Percentiles rank a stretch among this genome's conserved stretches.
phyloP scores from a whole-genome alignment of 495 filamentous ascomycete species.

The Hypoxylon intermedium region DNA sequence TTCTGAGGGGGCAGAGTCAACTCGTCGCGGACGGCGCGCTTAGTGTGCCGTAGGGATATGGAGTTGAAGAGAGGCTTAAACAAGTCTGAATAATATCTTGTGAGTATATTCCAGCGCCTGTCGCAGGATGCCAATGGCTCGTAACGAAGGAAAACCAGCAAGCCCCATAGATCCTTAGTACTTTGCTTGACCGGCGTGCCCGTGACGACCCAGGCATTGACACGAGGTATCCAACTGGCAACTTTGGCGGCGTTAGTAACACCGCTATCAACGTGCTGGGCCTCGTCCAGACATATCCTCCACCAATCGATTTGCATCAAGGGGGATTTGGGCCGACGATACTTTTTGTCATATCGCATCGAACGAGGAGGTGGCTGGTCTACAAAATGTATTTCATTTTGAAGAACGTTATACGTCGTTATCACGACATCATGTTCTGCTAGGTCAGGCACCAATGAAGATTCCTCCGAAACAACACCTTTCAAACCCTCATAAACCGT shows the following conservation, averaged over 20 bases:
- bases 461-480: constrained; percentile 39
- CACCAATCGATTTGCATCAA: constrained; percentile 85
- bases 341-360: constrained; percentile 70
- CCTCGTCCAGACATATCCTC: constrained; percentile 92
- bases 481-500: constrained; percentile 57
- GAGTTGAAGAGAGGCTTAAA: constrained; percentile 70
- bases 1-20: constrained; percentile 76
- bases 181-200: constrained; percentile 87
- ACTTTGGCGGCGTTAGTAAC: constrained; percentile 83
- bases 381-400: constrained; percentile 78
- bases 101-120: constrained; percentile 76
- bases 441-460: constrained; percentile 59
- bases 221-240: constrained; percentile 77
- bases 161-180: constrained; percentile 71
- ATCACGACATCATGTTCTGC: constrained; percentile 77
- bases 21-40: constrained; percentile 77
- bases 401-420: constrained; percentile 83
- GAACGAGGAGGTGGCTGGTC: constrained; percentile 67
- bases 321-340: constrained; percentile 73
- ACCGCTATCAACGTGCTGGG: constrained; percentile 92
- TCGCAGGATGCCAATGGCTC: constrained; percentile 72
- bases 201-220: constrained; percentile 92
- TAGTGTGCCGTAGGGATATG: constrained; percentile 85
- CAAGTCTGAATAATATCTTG: constrained; percentile 61
- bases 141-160: constrained; percentile 80